A percentile compares a stretch with the other conserved stretches of the same genome.
Conservation (phyloP, 305 asterid species). For the Petunia hybrid region DNA sequence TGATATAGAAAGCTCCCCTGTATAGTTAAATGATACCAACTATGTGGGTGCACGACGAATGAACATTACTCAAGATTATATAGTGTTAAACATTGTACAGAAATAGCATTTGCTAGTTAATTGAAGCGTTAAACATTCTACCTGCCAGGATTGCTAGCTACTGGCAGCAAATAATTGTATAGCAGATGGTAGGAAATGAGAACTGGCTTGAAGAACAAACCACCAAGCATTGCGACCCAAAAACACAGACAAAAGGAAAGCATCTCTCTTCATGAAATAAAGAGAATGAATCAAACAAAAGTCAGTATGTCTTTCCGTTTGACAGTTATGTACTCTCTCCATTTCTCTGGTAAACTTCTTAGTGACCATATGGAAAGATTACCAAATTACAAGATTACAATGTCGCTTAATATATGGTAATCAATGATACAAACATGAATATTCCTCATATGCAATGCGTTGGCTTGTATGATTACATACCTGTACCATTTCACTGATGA, state of each 20-base stretch:
- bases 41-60: background rate
- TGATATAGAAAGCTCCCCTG: background rate
- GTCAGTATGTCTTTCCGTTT: background rate
- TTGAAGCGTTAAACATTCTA: background rate
- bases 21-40: background rate
- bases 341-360: background rate
- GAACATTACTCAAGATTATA: background rate
- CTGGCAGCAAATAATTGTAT: constrained; percentile 3
- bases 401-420: background rate
- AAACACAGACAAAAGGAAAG: constrained; percentile 7
- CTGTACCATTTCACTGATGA: constrained; percentile 96
- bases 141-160: constrained; percentile 1
- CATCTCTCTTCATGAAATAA: constrained; percentile 12
- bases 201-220: constrained; percentile 2
- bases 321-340: background rate
- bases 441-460: background rate
- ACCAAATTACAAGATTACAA: constrained; percentile 1
- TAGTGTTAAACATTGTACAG: background rate
- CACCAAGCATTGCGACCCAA: background rate
- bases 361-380: background rate
- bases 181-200: constrained; percentile 14
- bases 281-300: constrained; percentile 7
- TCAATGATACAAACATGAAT: constrained; percentile 2
- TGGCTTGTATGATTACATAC: constrained; percentile 44
- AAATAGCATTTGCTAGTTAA: background rate